phyloP scores from a whole-genome alignment of 768 basidiomycete genomes.

The Russula earlei region DNA sequence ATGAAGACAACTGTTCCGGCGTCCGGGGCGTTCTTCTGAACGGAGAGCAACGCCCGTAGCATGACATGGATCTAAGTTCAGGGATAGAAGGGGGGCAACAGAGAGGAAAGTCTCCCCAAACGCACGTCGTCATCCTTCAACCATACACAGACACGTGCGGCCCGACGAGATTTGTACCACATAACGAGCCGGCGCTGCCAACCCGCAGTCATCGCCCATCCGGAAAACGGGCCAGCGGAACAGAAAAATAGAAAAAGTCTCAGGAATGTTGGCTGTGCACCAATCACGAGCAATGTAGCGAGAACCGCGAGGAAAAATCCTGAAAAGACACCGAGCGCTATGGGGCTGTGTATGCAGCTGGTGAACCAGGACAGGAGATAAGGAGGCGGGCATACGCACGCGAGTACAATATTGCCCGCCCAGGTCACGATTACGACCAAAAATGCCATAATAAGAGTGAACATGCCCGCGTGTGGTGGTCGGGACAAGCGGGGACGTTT shows the following conservation, averaged over 20 bases:
- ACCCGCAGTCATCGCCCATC: background rate
- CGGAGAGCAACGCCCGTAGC: constrained; percentile 17
- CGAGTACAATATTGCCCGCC: constrained; percentile 16
- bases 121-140: constrained; percentile 20
- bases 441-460: constrained; percentile 14
- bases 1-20: constrained; percentile 18
- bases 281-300: constrained; percentile 1
- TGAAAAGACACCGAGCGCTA: constrained; percentile 15
- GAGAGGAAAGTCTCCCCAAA: background rate
- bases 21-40: constrained; percentile 16
- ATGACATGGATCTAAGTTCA: constrained; percentile 16
- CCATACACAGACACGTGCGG: constrained; percentile 18
- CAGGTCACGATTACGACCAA: constrained; percentile 11
- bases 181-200: constrained; percentile 8
- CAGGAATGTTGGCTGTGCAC: constrained; percentile 11
- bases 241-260: constrained; percentile 4
- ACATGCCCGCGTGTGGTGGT: constrained; percentile 10
- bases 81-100: background rate
- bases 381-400: background rate
- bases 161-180: constrained; percentile 13
- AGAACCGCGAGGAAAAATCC: constrained; percentile 12
- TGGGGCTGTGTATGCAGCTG: constrained; percentile 4
- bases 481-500: constrained; percentile 17
- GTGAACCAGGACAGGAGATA: background rate
- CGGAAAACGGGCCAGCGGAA: constrained; percentile 7